Evolutionary conservation across 2,329 filamentous ascomycete species (phyloP), one percentile per base, ranked within the genome.

Genomic region (Stenocarpella maydis): DNA sequence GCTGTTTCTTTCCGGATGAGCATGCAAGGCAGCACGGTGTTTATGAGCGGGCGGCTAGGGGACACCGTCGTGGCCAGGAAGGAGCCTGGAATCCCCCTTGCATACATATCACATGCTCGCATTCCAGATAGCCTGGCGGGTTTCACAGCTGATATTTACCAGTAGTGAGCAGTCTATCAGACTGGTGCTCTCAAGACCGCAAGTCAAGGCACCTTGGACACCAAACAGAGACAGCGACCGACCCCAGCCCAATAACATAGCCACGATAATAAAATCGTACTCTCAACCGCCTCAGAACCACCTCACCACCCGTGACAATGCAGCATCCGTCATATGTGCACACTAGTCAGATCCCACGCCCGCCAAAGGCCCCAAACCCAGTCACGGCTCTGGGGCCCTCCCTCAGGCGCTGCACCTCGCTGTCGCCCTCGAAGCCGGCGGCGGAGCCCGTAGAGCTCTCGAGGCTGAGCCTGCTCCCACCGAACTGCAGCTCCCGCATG

Each of bases 401-500:
- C 64, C 67, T 69, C 50, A 69, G 28, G 37, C 37, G 67, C 41
- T 61, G 58, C 17, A 70, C 65, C 69, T 70, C 69, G 17, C 63
- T 53, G 37, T 70, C 69, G 34, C 69, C 69, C 4, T 63, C 43
- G n/a, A 70, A 50, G 4, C 63, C 69, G n/a, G 15, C 67, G 21
- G 58, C 34, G 34, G 34, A 37, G 45, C 24, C 37, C 39, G 4
- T 12, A 2, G 41, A 45, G 52, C 69, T 67, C 58, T 71, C 69
- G 53, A 67, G 41, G 37, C 65, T 70, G 41, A 58, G 54, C 52
- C 63, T 53, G 63, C 72, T 39, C 14, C 70, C 70, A 28, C 74
- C 74, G 6, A 74, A 77, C 49, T 79, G 80, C 52, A 84, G 74
- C 74, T 84, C 82, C 67, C 80, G 77, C 80, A 84, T 84, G 55